These are phyloP conservation scores for Incumbomyces lentus DNA, from an alignment of 2,329 filamentous ascomycete genomes.

Conservation along the genomic window DNA sequence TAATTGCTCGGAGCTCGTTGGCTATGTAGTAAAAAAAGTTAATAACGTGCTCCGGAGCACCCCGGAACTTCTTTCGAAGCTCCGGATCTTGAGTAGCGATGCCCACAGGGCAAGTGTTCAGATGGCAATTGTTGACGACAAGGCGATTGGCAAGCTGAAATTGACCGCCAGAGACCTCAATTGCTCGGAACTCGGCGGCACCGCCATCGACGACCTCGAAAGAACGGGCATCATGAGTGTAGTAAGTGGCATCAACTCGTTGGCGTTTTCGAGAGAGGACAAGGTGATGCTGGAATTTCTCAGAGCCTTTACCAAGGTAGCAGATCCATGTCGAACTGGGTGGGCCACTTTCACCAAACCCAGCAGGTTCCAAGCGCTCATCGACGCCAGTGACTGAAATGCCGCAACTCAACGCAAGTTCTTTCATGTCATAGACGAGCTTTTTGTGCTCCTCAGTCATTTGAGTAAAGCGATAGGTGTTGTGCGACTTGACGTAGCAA, in stretches of 20 bases:
- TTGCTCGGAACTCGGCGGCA: neutral
- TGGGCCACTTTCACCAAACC: neutral
- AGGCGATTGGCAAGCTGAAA: neutral
- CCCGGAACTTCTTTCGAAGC: slow-evolving; percentile 83
- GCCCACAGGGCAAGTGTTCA: slow-evolving; percentile 80
- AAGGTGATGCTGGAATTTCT: neutral
- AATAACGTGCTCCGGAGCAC: slow-evolving; percentile 90
- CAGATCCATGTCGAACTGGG: neutral
- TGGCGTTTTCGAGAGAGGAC: neutral
- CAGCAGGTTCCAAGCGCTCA: neutral
- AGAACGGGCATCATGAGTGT: neutral
- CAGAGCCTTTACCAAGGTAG: neutral
- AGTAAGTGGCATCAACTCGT: neutral
- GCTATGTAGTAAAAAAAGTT: slow-evolving; percentile 99
- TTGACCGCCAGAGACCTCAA: neutral
- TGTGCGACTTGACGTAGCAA: neutral
- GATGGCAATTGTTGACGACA: neutral
- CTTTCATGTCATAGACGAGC: neutral
- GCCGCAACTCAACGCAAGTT: neutral
- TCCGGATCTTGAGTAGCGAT: slow-evolving; percentile 95
- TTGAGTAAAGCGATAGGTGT: neutral
- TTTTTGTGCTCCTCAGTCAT: neutral
- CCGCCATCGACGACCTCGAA: neutral
- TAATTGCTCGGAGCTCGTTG: slow-evolving; percentile 91
- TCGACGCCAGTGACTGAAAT: neutral